phyloP scores from a whole-genome alignment of 2,329 filamentous ascomycete genomes.

The Fonsecaea pugnacius region DNA sequence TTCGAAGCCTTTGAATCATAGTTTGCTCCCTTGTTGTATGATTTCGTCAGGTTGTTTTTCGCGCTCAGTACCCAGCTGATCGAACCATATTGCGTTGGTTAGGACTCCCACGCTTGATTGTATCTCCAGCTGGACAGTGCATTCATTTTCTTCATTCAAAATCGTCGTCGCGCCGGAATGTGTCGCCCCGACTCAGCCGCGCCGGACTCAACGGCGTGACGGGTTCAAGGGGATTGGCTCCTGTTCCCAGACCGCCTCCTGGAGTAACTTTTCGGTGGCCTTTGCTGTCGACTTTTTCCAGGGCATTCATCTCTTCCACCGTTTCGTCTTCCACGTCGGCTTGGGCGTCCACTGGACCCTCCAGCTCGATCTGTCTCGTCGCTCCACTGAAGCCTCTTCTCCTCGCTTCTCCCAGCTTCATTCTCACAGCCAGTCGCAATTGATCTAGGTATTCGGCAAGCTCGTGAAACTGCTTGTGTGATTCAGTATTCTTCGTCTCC shows the following conservation, averaged over 20 bases:
- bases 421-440: conserved; percentile 48
- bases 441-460: conserved; percentile 56
- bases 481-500: conserved; percentile 47
- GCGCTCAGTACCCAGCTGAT: background rate
- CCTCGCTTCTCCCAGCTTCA: conserved; percentile 49
- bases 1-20: background rate
- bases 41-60: background rate
- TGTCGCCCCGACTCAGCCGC: conserved; percentile 42
- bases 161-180: conserved; percentile 49
- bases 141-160: conserved; percentile 48
- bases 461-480: conserved; percentile 54
- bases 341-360: conserved; percentile 48
- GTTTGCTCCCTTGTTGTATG: background rate
- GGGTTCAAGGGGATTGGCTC: conserved; percentile 52
- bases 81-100: background rate
- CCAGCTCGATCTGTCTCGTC: conserved; percentile 27
- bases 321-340: conserved; percentile 41
- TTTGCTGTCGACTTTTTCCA: conserved; percentile 31
- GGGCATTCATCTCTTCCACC: conserved; percentile 33
- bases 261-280: conserved; percentile 26
- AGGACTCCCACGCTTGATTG: background rate
- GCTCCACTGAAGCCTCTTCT: conserved; percentile 34
- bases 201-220: conserved; percentile 54
- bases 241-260: conserved; percentile 32
- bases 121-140: background rate